Evolutionary conservation across 495 filamentous ascomycete species (phyloP).

Genomic region (Hyaloscypha finlandica): DNA sequence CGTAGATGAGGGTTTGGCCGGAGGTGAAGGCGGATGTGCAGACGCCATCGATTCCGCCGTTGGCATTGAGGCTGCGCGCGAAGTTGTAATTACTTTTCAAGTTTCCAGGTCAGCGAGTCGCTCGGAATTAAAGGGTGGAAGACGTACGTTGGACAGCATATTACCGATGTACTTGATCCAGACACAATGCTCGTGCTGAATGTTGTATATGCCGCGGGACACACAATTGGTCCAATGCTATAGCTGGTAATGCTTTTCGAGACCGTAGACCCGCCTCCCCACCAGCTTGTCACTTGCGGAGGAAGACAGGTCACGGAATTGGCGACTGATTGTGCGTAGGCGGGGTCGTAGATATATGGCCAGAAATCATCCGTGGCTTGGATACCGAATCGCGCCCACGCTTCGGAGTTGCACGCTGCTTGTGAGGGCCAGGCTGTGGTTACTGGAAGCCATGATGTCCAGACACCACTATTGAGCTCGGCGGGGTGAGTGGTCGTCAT

Average conservation of each 20-base stretch:
- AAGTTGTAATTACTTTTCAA: neutral
- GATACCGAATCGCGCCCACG: constrained; percentile 8
- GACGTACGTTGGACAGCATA: constrained; percentile 13
- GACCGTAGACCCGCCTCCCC: constrained; percentile 1
- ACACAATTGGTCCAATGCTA: constrained; percentile 8
- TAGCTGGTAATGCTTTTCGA: constrained; percentile 4
- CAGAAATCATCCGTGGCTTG: neutral
- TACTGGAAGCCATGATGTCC: constrained; percentile 11
- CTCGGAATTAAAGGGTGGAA: neutral
- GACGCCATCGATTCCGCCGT: constrained; percentile 13
- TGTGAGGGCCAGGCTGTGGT: constrained; percentile 10
- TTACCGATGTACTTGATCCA: constrained; percentile 5
- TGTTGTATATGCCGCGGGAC: constrained; percentile 9
- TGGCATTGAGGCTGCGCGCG: constrained; percentile 1
- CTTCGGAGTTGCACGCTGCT: neutral
- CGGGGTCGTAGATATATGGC: constrained; percentile 19
- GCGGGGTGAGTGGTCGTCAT: constrained; percentile 4
- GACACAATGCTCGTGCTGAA: constrained; percentile 9
- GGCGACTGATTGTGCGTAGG: constrained; percentile 9
- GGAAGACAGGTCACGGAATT: constrained; percentile 11
- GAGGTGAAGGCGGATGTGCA: constrained; percentile 6
- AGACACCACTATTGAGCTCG: constrained; percentile 9
- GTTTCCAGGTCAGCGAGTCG: neutral
- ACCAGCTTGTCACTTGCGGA: constrained; percentile 10
- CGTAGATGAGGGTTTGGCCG: constrained; percentile 12